These are phyloP conservation scores for Suillus subaureus DNA, from an alignment of 768 basidiomycete genomes.

Conservation along the genomic window DNA sequence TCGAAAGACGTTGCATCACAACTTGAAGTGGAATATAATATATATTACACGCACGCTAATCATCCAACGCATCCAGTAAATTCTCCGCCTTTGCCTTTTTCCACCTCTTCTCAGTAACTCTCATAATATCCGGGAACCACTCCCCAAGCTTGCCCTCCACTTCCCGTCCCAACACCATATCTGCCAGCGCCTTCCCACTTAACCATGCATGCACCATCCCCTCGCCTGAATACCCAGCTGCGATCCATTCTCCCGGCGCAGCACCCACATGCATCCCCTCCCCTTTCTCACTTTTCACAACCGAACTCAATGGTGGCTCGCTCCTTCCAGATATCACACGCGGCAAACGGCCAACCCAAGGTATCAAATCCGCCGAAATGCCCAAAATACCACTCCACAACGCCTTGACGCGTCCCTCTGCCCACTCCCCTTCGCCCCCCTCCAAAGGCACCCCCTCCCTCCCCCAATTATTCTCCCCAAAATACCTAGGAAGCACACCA, in stretches of 20 bases:
- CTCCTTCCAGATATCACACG: slow-evolving; percentile 46
- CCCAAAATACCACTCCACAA: slow-evolving; percentile 68
- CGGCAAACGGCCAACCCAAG: slow-evolving; percentile 73
- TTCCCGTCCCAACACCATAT: slow-evolving; percentile 54
- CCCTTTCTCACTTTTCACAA: background rate
- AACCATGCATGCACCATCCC: slow-evolving; percentile 77
- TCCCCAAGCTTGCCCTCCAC: slow-evolving; percentile 27
- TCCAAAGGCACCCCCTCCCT: slow-evolving; percentile 25
- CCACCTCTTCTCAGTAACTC: slow-evolving; percentile 53
- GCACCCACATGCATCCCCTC: too few relatives aligned
- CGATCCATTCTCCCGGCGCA: slow-evolving; percentile 31
- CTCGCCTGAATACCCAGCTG: slow-evolving; percentile 71
- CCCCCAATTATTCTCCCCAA: slow-evolving; percentile 44
- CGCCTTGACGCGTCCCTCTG: slow-evolving; percentile 50
- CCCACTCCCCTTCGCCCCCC: slow-evolving; percentile 24
- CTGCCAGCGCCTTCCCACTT: slow-evolving; percentile 59
- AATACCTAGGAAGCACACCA: slow-evolving; percentile 55
- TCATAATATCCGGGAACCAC: slow-evolving; percentile 55
- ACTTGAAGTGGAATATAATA: too few relatives aligned
- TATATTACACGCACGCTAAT: background rate
- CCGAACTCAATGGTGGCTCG: slow-evolving; percentile 15
- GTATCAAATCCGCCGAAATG: slow-evolving; percentile 58
- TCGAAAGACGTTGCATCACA: too few relatives aligned
- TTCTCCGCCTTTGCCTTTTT: slow-evolving; percentile 52
- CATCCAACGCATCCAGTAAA: slow-evolving; percentile 22